Evolutionary conservation across 108 stramenopile genomes (phyloP).

Genomic region (Seminavis robusta): DNA sequence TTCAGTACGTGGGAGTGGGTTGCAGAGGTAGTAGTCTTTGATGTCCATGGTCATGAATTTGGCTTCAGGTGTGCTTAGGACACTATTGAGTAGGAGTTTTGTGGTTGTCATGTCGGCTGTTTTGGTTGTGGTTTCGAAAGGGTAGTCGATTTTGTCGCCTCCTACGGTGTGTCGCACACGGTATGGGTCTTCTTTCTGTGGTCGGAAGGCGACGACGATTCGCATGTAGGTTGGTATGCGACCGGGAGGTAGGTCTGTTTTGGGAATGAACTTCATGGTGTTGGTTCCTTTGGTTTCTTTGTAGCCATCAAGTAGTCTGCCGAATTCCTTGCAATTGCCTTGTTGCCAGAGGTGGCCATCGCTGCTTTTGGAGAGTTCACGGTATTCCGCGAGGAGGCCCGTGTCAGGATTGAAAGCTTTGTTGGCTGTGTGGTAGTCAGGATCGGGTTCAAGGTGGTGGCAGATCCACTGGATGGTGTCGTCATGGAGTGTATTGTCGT

Average conservation of each 20-base stretch:
- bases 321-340: slow-evolving; percentile 23
- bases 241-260: background rate
- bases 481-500: too few species aligned
- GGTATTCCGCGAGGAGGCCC: slow-evolving; percentile 15
- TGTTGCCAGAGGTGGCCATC: slow-evolving; percentile 13
- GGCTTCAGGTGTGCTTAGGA: slow-evolving; percentile 25
- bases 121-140: slow-evolving; percentile 19
- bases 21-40: slow-evolving; percentile 39
- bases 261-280: slow-evolving; percentile 33
- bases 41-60: slow-evolving; percentile 36
- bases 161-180: slow-evolving; percentile 17
- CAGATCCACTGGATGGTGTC: too few species aligned
- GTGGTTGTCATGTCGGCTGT: slow-evolving; percentile 34
- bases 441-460: too few species aligned
- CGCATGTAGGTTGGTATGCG: slow-evolving; percentile 9
- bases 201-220: slow-evolving; percentile 12
- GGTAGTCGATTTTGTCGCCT: slow-evolving; percentile 34
- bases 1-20: slow-evolving; percentile 21
- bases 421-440: too few species aligned
- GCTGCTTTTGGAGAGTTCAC: slow-evolving; percentile 7
- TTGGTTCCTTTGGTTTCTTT: slow-evolving; percentile 25
- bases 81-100: slow-evolving; percentile 38
- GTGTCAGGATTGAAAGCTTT: slow-evolving; percentile 22
- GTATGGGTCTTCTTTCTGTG: slow-evolving; percentile 18
- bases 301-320: slow-evolving; percentile 29